Percentiles rank a stretch among this genome's conserved stretches.
These are phyloP conservation scores for Picochlorum costavermella DNA, from an alignment of 139 green algal species.

Conservation along the genomic window DNA sequence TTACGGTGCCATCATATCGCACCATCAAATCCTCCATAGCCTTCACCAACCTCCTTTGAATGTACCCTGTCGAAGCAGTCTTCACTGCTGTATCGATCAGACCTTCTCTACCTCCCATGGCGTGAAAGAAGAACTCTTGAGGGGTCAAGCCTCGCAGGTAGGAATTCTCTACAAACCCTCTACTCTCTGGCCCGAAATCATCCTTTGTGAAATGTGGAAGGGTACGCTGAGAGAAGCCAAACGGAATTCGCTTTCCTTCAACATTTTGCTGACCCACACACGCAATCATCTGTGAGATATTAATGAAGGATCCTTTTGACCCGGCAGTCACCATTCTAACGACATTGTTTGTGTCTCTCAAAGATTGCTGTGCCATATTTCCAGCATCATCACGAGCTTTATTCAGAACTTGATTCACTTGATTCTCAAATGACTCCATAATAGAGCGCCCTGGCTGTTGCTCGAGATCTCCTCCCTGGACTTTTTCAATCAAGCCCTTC, in stretches of 20 bases:
- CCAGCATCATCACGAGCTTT: slow-evolving; percentile 90
- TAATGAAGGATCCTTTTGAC: slow-evolving; percentile 98
- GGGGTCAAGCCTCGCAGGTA: slow-evolving; percentile 93
- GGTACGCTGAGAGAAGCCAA: slow-evolving; percentile 85
- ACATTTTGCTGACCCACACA: slow-evolving; percentile 99
- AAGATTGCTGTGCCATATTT: slow-evolving; percentile 63
- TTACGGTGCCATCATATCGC: slow-evolving; percentile 90
- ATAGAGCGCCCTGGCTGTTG: slow-evolving; percentile 82
- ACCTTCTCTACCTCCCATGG: slow-evolving; percentile 97
- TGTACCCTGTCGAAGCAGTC: slow-evolving; percentile 82
- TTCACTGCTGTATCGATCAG: slow-evolving; percentile 99
- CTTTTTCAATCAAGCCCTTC: slow-evolving; percentile 72
- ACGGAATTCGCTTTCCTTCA: slow-evolving; percentile 98
- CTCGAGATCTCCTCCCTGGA: slow-evolving; percentile 82
- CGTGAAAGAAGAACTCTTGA: slow-evolving; percentile 99
- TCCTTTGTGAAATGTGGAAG: slow-evolving; percentile 96
- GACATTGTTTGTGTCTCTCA: slow-evolving; percentile 95
- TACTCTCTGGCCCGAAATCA: slow-evolving; percentile 89
- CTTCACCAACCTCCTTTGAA: slow-evolving; percentile 91
- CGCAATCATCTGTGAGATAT: slow-evolving; percentile 99
- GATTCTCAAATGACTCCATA: slow-evolving; percentile 91
- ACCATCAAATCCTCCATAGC: slow-evolving; percentile 98
- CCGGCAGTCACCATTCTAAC: slow-evolving; percentile 95
- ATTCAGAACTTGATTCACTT: slow-evolving; percentile 86
- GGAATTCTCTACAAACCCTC: slow-evolving; percentile 98